A percentile compares a stretch with the other conserved stretches of the same genome.
phyloP scores from a whole-genome alignment of 129 eudicot genomes.

The Escallonia herrerae region DNA sequence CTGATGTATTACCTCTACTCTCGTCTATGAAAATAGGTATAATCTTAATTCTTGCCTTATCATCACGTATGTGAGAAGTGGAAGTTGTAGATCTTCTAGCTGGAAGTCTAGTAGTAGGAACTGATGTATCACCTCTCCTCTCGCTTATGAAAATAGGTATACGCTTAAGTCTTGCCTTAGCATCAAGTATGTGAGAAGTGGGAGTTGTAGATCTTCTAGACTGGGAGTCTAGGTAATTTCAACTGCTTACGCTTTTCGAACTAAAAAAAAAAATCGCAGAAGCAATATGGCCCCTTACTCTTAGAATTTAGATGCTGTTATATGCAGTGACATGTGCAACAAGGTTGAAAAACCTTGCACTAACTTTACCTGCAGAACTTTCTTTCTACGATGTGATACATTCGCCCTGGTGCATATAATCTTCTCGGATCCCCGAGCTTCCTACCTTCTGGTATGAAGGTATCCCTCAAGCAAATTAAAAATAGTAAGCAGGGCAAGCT shows the following conservation, averaged over 20 bases:
- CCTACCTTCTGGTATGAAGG: slow-evolving; percentile 76
- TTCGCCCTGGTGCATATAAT: slow-evolving; percentile 88
- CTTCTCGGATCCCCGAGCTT: slow-evolving; percentile 84
- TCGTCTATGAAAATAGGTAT: too few species aligned
- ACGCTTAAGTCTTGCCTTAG: too few species aligned
- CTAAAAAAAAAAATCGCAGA: neutral
- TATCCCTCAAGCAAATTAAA: slow-evolving; percentile 78
- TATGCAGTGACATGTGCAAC: neutral
- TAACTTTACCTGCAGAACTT: slow-evolving; percentile 67
- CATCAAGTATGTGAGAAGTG: too few species aligned
- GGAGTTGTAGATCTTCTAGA: too few species aligned
- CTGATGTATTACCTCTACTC: too few species aligned
- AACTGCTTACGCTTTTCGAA: neutral
- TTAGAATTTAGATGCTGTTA: neutral
- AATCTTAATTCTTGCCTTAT: too few species aligned
- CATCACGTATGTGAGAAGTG: too few species aligned
- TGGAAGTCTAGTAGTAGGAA: too few species aligned
- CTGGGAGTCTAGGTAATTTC: too few species aligned
- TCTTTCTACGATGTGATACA: slow-evolving; percentile 86
- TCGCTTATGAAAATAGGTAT: too few species aligned
- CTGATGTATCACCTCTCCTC: too few species aligned
- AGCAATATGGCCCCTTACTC: neutral
- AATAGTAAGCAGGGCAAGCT: slow-evolving; percentile 86
- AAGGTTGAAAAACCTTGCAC: neutral
- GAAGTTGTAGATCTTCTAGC: too few species aligned